Base-by-base conservation (phyloP, 768 basidiomycete genomes). In the Artomyces pyxidatus region DNA sequence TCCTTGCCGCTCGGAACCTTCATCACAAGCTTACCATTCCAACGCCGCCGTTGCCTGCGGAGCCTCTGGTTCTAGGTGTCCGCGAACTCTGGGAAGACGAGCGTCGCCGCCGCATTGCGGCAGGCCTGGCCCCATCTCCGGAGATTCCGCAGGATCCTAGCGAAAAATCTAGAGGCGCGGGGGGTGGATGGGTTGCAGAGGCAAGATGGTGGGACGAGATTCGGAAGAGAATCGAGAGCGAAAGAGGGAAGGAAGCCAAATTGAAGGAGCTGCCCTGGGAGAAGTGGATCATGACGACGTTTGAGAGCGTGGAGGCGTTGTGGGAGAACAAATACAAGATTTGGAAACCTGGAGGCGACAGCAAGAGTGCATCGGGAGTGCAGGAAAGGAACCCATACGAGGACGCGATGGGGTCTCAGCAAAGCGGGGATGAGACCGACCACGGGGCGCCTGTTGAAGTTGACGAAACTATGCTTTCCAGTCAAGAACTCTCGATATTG, bases 11-110 rank as follows among this genome's bases (percentile, higher is more conserved):
- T 3, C 81, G 92, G 35, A 74, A 80, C 54, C 70, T 84, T 40
- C 84, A 85, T 53, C 79, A 89, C 59, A 74, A 77, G 50, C 68
- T 84, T 38, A 54, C 63, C 23, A 87, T 92, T 51, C 79, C 84
- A 47, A 65, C 73, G 27, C 67, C 77, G 17, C 59, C 69, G 37
- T 57, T 74, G 14, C 62, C 80, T 47, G 54, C 73, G 10, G 88
- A 88, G 56, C 89, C 88, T 38, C 75, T 95, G 23, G 86, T 99
- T 6, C 71, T 83, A 37, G 84, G 90, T 59, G 87, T 98, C 40
- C 82, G 88, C 53, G 95, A 97, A 66, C 72, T 98, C 2, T 99
- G 95, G 95, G 89, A 94, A 44, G 93, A 97, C 58, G 95, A 99
- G 67, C 79, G 87, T n/a, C 72, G 73, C 10, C 78, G 92, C 8